Percentiles rank a stretch among this genome's conserved stretches.
Evolutionary conservation across 2,329 filamentous ascomycete species (phyloP).

Genomic region (Diplodia scrobiculata): DNA sequence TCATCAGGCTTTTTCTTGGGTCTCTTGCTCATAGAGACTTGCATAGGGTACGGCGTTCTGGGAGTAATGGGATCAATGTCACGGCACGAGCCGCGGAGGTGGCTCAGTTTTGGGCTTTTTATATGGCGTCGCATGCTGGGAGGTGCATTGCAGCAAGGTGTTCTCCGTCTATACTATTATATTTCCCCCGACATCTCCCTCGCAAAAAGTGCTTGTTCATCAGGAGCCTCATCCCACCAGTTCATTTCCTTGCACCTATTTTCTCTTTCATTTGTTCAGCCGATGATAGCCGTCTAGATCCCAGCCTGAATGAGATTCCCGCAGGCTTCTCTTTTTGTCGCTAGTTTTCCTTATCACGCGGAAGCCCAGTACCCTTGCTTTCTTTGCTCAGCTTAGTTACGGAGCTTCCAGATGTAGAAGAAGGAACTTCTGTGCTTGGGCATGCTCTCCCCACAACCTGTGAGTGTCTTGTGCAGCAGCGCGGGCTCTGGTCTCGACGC

Average conservation of each 20-base stretch:
- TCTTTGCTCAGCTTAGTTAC: constrained; percentile 7
- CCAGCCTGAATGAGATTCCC: constrained; percentile 30
- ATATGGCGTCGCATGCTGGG: constrained; percentile 29
- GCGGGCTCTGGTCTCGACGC: neutral
- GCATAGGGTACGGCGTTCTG: constrained; percentile 29
- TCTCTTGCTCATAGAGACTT: constrained; percentile 29
- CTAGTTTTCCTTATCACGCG: constrained; percentile 10
- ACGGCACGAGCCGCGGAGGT: constrained; percentile 30
- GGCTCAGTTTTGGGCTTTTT: constrained; percentile 25
- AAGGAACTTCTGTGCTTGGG: constrained; percentile 13
- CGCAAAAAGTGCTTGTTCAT: constrained; percentile 26
- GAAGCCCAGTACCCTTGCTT: constrained; percentile 16
- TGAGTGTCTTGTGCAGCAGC: neutral
- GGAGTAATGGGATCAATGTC: constrained; percentile 29
- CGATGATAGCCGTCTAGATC: constrained; percentile 29
- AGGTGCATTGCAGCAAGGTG: constrained; percentile 29
- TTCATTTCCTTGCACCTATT: constrained; percentile 14
- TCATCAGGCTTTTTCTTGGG: constrained; percentile 28
- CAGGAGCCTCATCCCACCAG: constrained; percentile 4
- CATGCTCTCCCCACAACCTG: neutral
- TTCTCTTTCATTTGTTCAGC: constrained; percentile 21
- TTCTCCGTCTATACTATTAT: constrained; percentile 28
- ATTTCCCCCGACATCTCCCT: constrained; percentile 21
- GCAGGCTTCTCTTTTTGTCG: constrained; percentile 25
- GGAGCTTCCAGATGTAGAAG: constrained; percentile 25